Evolutionary conservation across 2,329 filamentous ascomycete species (phyloP), one percentile per base, ranked within the genome.

Genomic region (Neodidymelliopsis sp.): DNA sequence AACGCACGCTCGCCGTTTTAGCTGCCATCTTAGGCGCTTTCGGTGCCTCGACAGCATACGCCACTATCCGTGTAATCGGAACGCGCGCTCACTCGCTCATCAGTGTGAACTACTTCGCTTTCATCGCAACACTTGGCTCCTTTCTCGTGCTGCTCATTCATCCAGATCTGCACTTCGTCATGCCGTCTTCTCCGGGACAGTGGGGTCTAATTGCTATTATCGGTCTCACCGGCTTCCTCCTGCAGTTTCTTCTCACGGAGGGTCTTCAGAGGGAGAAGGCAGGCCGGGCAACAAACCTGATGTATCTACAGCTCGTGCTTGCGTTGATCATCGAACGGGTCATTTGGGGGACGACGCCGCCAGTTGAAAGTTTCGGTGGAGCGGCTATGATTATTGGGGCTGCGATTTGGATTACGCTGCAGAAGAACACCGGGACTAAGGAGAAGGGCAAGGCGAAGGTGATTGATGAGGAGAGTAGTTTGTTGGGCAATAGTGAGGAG

Each of bases 161-260:
- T 3, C 83, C 84, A 0, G 75, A 75, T 9, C 74, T 85, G 11
- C 77, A 77, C 7, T 83, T 86, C 53, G 73, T 81, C 6, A 67
- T 85, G 2, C 84, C 84, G 0, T 70, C 67, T 0, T 78, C 77
- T 6, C 22, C 67, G 1, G 71, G 77, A 0, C 76, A 91, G 65
- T 91, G 88, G 87, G 67, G 74, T 0, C 76, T 91, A n/a, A 75
- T 96, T 9, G 45, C 84, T 0, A 79, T 85, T 18, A 77, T 95
- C 10, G 89, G 88, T 0, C 59, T 84, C 0, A 85, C 86, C 45
- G 91, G 91, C 0, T 91, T 95, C 65, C 67, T 87, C 20, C 86
- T 91, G 80, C 91, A 96, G 77, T 90, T 90, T 60, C 77, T 94
- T 15, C 75, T 94, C 11, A 94, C 91, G 1, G 81, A 84, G 2